Evolutionary conservation across 257 asterid genomes (phyloP), one percentile per base, ranked within the genome.

Genomic region (Penstemon newberryi): DNA sequence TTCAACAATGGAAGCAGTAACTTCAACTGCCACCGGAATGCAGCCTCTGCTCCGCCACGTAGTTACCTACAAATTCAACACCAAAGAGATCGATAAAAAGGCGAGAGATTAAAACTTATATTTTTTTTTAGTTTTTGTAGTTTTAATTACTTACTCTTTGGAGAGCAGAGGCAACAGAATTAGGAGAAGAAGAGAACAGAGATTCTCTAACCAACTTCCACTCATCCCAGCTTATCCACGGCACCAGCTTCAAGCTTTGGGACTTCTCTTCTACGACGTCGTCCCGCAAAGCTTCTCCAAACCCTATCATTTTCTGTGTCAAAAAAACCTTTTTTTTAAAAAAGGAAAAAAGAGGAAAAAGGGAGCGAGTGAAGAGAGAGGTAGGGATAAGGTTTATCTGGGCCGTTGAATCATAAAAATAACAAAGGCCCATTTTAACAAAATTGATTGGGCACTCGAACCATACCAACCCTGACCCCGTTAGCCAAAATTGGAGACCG

Each of bases 31-130:
- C 43, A 86, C 86, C 0, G 95, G 97, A 62, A 77, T 65, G 81
- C 97, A 83, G 4, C 96, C 96, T 78, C 97, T 87, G 80, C 89
- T 83, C 75, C 91, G 77, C 97, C 97, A 92, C 39, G 97, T 77
- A 8, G 85, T 71, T 77, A 89, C 81, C 98, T 92, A 72, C 63
- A 78, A 75, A 70, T 6, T 63, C 62, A 65, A 60, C 44, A 56
- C 45, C 11, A 57, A 25, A 1, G 3, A 9, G 50, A 45, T 2
- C 25, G 1, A 5, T 5, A 60, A 39, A 43, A 25, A 25, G 33
- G 33, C 33, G 33, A 25, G 2, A 25, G 33, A 25, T 25, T 25
- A 25, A 25, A 25, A 25, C 1, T 15, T 15, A 47, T 7, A 19
- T 55, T 7, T 12, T 40, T n/a, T n/a, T n/a, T n/a, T n/a, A n/a